phyloP scores from a whole-genome alignment of 2,329 filamentous ascomycete species.

The Magnaporthiopsis incrustans region DNA sequence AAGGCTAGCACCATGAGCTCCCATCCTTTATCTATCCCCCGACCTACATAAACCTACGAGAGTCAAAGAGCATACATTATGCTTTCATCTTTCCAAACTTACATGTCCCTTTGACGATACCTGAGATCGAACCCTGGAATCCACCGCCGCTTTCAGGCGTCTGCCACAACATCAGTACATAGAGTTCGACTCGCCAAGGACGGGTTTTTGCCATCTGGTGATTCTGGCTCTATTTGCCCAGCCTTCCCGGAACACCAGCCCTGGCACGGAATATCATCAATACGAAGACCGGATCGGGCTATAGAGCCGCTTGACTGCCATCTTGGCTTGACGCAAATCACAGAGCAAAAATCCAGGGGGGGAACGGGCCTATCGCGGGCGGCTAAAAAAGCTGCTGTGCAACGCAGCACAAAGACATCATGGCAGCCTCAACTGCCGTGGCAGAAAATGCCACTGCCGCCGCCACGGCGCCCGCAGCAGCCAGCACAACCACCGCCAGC shows the following conservation, averaged over 20 bases:
- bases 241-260: too few relatives aligned
- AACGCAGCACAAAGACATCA: not conserved
- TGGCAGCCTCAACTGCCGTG: constrained; percentile 4
- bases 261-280: not conserved
- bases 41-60: not conserved
- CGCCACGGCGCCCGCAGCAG: not conserved
- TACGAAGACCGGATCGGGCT: not conserved
- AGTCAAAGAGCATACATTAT: not conserved
- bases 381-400: not conserved
- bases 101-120: not conserved
- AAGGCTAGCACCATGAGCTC: not conserved
- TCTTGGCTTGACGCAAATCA: not conserved
- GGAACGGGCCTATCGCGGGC: not conserved
- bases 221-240: not conserved
- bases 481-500: constrained; percentile 9
- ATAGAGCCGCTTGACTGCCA: not conserved
- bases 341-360: not conserved
- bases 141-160: not conserved
- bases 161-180: too few relatives aligned
- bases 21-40: not conserved
- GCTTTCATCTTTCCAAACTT: not conserved
- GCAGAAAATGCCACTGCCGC: not conserved
- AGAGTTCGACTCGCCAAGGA: not conserved
- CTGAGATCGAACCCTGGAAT: too few relatives aligned
- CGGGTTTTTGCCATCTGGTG: not conserved